A percentile compares a stretch with the other conserved stretches of the same genome.
Conservation (phyloP, 2,329 filamentous ascomycete genomes). For the Alternaria angustiovoidea region DNA sequence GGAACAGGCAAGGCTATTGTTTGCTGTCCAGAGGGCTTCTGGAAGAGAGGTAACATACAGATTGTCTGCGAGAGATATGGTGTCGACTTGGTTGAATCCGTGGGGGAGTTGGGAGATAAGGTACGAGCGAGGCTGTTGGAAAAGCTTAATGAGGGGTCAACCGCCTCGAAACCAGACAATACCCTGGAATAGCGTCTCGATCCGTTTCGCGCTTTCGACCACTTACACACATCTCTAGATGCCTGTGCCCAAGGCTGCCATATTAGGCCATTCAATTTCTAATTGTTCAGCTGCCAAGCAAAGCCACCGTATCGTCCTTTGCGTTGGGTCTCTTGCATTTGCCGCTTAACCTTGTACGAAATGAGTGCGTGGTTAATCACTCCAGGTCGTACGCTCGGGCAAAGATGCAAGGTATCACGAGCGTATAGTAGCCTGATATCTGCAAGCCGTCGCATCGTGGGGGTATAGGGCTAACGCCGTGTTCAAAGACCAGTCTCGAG, state of each 20-base stretch:
- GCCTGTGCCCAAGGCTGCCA: neutral
- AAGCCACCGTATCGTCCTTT: slow-evolving; percentile 5
- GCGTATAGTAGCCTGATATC: neutral
- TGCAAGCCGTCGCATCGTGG: neutral
- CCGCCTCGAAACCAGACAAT: neutral
- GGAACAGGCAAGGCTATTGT: slow-evolving; percentile 58
- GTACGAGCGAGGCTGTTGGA: slow-evolving; percentile 38
- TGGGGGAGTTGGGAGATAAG: slow-evolving; percentile 51
- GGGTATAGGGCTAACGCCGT: neutral
- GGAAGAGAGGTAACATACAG: slow-evolving; percentile 69
- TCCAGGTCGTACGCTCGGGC: neutral
- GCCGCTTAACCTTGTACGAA: neutral
- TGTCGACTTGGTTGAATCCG: slow-evolving; percentile 55
- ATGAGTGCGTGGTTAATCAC: neutral
- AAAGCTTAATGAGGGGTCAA: slow-evolving; percentile 5
- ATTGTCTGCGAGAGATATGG: slow-evolving; percentile 60
- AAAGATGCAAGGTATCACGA: neutral
- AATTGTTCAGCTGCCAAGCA: slow-evolving; percentile 14
- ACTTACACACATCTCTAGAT: neutral
- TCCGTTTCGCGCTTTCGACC: neutral
- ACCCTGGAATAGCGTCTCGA: neutral
- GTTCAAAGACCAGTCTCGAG: neutral
- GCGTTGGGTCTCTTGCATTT: neutral
- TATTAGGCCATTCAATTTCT: neutral
- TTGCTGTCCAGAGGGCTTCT: slow-evolving; percentile 62